A percentile compares a stretch with the other conserved stretches of the same genome.
Evolutionary conservation across 768 basidiomycete species (phyloP).

Genomic region (Saitozyma podzolica): DNA sequence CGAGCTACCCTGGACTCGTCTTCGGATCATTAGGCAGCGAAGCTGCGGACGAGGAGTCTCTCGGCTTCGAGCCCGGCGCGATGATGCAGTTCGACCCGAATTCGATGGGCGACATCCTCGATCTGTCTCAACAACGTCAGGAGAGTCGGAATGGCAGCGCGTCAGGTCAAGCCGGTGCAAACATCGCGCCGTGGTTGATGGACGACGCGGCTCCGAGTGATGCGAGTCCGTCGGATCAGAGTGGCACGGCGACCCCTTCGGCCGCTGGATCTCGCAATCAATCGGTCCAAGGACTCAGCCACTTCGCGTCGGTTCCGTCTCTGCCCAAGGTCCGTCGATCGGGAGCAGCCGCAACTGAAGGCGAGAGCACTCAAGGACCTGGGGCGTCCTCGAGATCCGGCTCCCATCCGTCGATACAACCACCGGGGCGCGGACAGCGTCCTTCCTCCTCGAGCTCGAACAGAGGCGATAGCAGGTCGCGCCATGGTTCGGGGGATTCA

Average conservation of each 20-base stretch:
- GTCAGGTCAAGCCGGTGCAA: constrained; percentile 31
- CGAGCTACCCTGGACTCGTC: no score
- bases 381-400: constrained; percentile 16
- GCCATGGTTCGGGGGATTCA: constrained; percentile 31
- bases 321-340: constrained; percentile 30
- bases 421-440: constrained; percentile 10
- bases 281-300: constrained; percentile 12
- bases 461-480: constrained; percentile 7
- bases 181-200: constrained; percentile 51
- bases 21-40: no score
- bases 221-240: constrained; percentile 3
- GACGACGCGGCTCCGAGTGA: constrained; percentile 25
- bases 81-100: constrained; percentile 20
- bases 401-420: constrained; percentile 22
- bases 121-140: constrained; percentile 18
- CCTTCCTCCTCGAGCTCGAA: constrained; percentile 12
- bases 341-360: constrained; percentile 13
- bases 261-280: neutral
- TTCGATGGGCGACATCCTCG: constrained; percentile 43
- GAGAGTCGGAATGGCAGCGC: constrained; percentile 22
- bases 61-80: constrained; percentile 20
- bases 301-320: constrained; percentile 32
- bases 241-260: neutral
- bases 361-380: neutral
- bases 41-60: constrained; percentile 2